Conservation (phyloP, 2,329 filamentous ascomycete species). For the Zymoseptoria crescenta region DNA sequence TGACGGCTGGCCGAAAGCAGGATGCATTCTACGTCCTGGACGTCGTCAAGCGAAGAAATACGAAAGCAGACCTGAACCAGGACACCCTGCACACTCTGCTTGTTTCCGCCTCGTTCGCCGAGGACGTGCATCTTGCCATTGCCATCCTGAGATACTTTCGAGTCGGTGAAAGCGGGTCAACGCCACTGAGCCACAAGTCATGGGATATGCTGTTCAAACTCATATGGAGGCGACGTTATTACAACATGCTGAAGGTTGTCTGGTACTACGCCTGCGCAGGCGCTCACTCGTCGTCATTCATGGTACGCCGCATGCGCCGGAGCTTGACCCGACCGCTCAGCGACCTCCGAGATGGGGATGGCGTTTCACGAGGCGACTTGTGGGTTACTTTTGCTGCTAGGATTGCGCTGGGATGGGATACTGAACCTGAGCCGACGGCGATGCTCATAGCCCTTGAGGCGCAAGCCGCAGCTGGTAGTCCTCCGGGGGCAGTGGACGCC, state of each 20-base stretch:
- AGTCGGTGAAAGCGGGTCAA: constrained; percentile 6
- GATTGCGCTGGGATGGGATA: constrained; percentile 18
- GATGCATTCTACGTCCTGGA: constrained; percentile 17
- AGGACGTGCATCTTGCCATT: constrained; percentile 13
- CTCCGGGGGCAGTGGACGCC: not conserved
- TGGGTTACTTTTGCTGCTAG: constrained; percentile 19
- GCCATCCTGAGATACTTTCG: constrained; percentile 12
- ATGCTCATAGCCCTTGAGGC: not conserved
- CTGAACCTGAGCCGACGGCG: not conserved
- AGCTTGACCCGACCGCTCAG: constrained; percentile 6
- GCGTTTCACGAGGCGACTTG: constrained; percentile 1
- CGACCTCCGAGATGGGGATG: not conserved
- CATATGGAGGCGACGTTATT: constrained; percentile 18
- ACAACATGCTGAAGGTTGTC: constrained; percentile 26
- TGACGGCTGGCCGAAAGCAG: constrained; percentile 15
- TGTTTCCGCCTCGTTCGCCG: constrained; percentile 8
- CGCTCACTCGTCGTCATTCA: constrained; percentile 14
- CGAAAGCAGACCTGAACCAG: constrained; percentile 5
- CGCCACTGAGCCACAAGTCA: constrained; percentile 7
- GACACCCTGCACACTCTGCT: constrained; percentile 23
- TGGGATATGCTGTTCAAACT: constrained; percentile 20
- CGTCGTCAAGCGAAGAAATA: constrained; percentile 7
- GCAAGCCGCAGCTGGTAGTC: not conserved
- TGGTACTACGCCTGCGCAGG: constrained; percentile 28
- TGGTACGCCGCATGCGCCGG: constrained; percentile 7